phyloP scores from a whole-genome alignment of 106 monocot species.

The Vanilla planifolia region DNA sequence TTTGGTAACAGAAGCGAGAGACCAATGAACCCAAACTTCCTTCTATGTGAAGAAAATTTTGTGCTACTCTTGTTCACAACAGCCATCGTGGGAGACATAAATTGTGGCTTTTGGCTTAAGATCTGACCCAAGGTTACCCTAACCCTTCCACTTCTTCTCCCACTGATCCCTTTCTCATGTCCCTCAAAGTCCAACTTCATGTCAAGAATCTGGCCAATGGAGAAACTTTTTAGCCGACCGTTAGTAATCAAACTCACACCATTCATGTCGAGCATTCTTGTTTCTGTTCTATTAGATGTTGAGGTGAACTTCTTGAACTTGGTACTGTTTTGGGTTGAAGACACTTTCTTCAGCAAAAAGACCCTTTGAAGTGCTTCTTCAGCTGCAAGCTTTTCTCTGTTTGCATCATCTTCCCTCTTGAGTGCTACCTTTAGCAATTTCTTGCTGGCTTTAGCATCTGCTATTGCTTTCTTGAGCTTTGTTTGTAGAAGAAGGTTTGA shows the following conservation, averaged over 20 bases:
- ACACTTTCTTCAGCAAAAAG: constrained; percentile 31
- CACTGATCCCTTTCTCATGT: background rate
- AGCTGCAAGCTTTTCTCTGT: constrained; percentile 32
- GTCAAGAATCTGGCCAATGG: constrained; percentile 63
- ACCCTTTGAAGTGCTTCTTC: constrained; percentile 61
- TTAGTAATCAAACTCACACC: constrained; percentile 30
- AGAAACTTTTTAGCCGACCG: constrained; percentile 19
- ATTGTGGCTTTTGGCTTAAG: constrained; percentile 30
- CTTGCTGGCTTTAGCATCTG: constrained; percentile 41
- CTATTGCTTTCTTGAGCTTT: constrained; percentile 47
- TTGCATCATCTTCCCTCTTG: constrained; percentile 39
- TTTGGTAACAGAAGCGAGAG: constrained; percentile 35
- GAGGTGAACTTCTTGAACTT: constrained; percentile 45
- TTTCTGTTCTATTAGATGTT: constrained; percentile 16
- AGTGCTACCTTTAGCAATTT: constrained; percentile 47
- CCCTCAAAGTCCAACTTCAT: constrained; percentile 38
- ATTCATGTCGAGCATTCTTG: constrained; percentile 38
- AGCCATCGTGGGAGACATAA: constrained; percentile 20
- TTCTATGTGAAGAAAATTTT: constrained; percentile 31
- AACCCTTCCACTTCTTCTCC: constrained; percentile 13
- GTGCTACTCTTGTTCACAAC: constrained; percentile 17
- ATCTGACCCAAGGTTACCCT: constrained; percentile 58
- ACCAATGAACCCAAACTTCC: constrained; percentile 38
- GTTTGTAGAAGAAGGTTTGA: constrained; percentile 27
- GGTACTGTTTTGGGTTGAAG: constrained; percentile 16